Base-by-base conservation (phyloP, 1,284 basidiomycete species). In the Austroboletus niveus region DNA sequence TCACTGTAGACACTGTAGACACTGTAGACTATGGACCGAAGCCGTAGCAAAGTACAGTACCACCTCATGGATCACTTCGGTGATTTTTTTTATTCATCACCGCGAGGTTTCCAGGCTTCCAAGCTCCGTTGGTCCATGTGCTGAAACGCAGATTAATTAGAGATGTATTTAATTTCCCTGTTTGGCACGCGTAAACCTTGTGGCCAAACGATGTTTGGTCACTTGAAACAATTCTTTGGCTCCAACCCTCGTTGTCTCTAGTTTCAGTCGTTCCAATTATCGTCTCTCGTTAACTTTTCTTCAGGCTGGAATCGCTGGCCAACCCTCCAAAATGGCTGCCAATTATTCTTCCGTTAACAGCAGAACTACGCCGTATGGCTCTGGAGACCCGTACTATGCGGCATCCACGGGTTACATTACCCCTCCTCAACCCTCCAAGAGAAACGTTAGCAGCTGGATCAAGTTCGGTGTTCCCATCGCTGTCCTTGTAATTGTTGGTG, bases 341-440 rank as follows among this genome's bases (percentile, higher is more conserved):
- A 75, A 72, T 59, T 80, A 84, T 57, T 73, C 79, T 59, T 56
- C 81, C 47, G 58, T 83, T 48, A 71, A 71, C 47, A 5, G 22
- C 22, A 50, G 57, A 36, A 56, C 52, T 34, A 66, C 73, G 8
- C 79, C 79, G 15, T 81, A 77, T 59, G 76, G 75, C 48, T 78
- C 78, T 31, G 76, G 77, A 50, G 81, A 87, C 62, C 83, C 84
- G 8, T 84, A 82, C 70, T 84, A 86, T 69, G 77, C 75, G 56
- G 76, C 80, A 63, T 85, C 86, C 41, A 77, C 84, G 14, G 86
- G 85, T 48, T 86, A 76, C 58, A 80, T 87, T 54, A 74, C 81
- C 30, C 82, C 82, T 0, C 48, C 52, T 8, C 49, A 45, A 36
- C 56, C 64, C 52, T 52, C 59, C 14, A 77, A 76, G 72, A 74